Conservation (phyloP, 495 filamentous ascomycete species). For the Penicillium angulare region DNA sequence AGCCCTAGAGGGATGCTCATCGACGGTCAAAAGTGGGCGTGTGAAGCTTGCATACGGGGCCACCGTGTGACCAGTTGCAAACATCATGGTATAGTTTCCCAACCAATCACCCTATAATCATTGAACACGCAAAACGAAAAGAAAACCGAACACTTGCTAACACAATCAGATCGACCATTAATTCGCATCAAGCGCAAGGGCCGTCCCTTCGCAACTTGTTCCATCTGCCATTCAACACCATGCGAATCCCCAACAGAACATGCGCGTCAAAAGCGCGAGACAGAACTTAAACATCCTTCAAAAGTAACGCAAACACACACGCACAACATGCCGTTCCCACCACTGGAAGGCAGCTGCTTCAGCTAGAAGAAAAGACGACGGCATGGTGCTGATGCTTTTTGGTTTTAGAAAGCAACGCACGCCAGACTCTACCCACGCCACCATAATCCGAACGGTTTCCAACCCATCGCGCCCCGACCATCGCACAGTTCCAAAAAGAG, state of each 20-base stretch:
- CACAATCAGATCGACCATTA: constrained; percentile 75
- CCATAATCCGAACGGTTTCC: constrained; percentile 27
- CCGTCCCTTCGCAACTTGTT: constrained; percentile 93
- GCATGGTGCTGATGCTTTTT: constrained; percentile 23
- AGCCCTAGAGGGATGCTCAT: constrained; percentile 76
- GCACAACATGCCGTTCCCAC: constrained; percentile 20
- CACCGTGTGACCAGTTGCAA: constrained; percentile 70
- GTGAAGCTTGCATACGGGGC: constrained; percentile 89
- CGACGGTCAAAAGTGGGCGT: constrained; percentile 85
- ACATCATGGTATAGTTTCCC: constrained; percentile 42
- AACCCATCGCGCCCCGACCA: constrained; percentile 40
- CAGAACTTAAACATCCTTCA: constrained; percentile 61
- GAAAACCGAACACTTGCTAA: constrained; percentile 15
- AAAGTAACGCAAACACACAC: constrained; percentile 36
- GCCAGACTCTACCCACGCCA: constrained; percentile 32
- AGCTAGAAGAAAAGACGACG: constrained; percentile 23
- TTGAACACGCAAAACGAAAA: neutral
- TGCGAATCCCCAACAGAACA: constrained; percentile 90
- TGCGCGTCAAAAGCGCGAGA: constrained; percentile 90
- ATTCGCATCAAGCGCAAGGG: constrained; percentile 97
- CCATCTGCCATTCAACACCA: constrained; percentile 85
- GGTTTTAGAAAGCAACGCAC: constrained; percentile 35
- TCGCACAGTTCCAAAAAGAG: constrained; percentile 1
- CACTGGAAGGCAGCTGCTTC: constrained; percentile 21
- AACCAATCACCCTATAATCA: neutral